Evolutionary conservation across 139 green algal genomes (phyloP).

Genomic region (Chlorella sp.): DNA sequence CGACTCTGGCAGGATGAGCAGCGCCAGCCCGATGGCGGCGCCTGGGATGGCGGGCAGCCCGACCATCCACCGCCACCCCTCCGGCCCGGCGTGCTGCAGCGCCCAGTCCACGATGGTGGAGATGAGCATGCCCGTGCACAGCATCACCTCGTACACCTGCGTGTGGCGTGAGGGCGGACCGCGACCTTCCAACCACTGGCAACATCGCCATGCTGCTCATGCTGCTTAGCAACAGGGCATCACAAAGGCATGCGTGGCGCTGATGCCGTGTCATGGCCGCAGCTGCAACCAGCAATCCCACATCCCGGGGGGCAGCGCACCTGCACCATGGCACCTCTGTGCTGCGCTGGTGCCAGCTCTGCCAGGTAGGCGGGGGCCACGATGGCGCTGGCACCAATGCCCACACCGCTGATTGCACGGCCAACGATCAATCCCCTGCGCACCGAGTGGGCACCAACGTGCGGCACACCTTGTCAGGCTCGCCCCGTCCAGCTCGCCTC

Average conservation of each 20-base stretch:
- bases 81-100: conserved; percentile 30
- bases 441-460: too few relatives aligned
- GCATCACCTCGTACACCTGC: conserved; percentile 45
- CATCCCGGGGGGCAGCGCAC: too few relatives aligned
- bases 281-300: too few relatives aligned
- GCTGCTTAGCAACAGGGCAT: too few relatives aligned
- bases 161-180: too few relatives aligned
- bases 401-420: conserved; percentile 61
- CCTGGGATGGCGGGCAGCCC: conserved; percentile 15
- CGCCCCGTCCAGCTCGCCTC: too few relatives aligned
- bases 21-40: conserved; percentile 23
- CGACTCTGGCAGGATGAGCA: conserved; percentile 72
- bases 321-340: conserved; percentile 54
- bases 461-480: too few relatives aligned
- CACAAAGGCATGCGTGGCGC: too few relatives aligned
- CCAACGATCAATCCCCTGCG: conserved; percentile 57
- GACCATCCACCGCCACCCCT: conserved; percentile 34
- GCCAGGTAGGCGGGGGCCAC: conserved; percentile 79
- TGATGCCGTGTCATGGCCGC: too few relatives aligned
- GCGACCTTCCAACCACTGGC: too few relatives aligned
- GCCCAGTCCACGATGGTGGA: conserved; percentile 51
- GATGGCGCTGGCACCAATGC: conserved; percentile 70
- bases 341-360: conserved; percentile 62
- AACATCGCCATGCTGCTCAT: too few relatives aligned
- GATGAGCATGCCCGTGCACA: conserved; percentile 71